Evolutionary conservation across 805 yeast genomes (phyloP).

Genomic region (Spathaspora sp.): DNA sequence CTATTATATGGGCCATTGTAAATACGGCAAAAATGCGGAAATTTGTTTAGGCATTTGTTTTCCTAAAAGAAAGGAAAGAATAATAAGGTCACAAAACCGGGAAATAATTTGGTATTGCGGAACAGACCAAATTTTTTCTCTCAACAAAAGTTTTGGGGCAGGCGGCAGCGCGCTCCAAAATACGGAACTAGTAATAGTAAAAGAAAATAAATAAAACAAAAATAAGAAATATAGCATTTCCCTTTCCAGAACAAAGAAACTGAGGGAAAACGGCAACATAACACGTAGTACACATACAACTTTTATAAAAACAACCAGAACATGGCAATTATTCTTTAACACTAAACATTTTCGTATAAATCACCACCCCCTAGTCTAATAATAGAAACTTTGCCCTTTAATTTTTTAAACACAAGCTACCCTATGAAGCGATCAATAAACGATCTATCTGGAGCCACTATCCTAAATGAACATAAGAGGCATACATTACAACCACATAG

Average conservation of each 20-base stretch:
- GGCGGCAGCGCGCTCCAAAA: not conserved
- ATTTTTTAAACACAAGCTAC: no score
- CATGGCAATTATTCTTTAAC: not conserved
- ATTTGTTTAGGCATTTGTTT: no score
- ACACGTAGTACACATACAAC: not conserved
- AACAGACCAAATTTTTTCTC: no score
- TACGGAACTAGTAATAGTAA: not conserved
- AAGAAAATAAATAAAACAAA: no score
- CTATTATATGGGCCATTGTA: no score
- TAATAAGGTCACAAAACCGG: no score
- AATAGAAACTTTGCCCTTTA: not conserved
- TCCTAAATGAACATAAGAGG: not conserved
- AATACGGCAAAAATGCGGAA: no score
- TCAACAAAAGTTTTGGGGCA: no score
- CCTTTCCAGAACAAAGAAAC: not conserved
- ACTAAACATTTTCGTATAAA: not conserved
- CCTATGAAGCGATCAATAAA: not conserved
- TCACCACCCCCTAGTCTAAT: no score
- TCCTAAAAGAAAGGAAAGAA: no score
- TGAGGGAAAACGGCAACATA: not conserved
- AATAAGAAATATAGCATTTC: not conserved
- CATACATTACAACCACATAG: conserved; percentile 21
- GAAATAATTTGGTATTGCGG: no score
- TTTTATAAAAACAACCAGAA: not conserved
- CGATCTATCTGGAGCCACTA: not conserved